These are phyloP conservation scores for Trichoderma gracile DNA, from an alignment of 2,329 filamentous ascomycete species.

Conservation along the genomic window DNA sequence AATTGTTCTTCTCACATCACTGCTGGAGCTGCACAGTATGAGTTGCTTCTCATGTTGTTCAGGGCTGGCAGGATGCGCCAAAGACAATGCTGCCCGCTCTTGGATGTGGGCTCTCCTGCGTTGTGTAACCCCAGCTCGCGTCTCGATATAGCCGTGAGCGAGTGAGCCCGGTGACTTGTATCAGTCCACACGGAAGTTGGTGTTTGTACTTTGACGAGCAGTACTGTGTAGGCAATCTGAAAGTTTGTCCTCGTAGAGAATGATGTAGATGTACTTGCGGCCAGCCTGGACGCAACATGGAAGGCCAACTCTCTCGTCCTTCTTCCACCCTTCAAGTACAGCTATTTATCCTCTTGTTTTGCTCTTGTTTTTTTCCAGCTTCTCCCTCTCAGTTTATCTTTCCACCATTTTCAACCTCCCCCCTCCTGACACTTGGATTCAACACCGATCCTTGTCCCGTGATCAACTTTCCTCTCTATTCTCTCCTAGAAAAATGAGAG, in stretches of 20 bases:
- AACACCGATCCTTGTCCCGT: constrained; percentile 36
- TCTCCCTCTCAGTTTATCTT: constrained; percentile 9
- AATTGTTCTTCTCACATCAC: background rate
- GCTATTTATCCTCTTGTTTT: constrained; percentile 18
- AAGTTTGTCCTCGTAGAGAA: background rate
- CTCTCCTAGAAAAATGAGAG: constrained; percentile 58
- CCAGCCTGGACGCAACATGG: background rate
- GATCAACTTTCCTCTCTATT: constrained; percentile 31
- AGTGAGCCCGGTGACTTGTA: background rate
- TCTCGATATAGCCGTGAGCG: background rate
- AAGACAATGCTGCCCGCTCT: constrained; percentile 21
- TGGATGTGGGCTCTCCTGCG: constrained; percentile 1
- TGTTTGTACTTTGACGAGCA: background rate
- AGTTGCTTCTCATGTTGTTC: no score
- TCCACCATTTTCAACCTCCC: constrained; percentile 31
- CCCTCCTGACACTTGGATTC: constrained; percentile 35
- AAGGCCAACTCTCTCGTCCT: background rate
- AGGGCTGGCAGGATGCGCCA: background rate
- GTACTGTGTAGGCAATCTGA: background rate
- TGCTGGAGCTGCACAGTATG: background rate
- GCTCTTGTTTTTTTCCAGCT: background rate
- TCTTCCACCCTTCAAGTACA: background rate
- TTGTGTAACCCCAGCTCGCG: constrained; percentile 17
- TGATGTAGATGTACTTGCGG: background rate
- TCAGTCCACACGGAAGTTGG: background rate